phyloP scores from a whole-genome alignment of 805 yeast species.

The Lipomyces kockii region DNA sequence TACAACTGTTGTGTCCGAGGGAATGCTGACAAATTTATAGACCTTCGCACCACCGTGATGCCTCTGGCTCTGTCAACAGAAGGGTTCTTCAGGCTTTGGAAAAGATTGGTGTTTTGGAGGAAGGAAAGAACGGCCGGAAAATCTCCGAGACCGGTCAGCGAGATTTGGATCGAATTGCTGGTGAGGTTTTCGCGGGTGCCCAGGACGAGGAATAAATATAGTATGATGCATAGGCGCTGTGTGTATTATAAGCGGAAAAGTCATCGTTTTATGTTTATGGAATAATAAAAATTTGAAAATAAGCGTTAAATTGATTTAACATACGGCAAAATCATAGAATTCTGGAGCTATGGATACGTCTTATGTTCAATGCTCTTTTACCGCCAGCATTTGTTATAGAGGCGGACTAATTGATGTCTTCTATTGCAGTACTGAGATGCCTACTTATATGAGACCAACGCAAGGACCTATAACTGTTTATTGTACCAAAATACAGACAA shows the following conservation, averaged over 20 bases:
- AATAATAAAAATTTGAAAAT: conserved; percentile 29
- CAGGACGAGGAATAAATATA: conserved; percentile 32
- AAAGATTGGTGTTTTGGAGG: conserved; percentile 96
- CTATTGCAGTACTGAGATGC: no score
- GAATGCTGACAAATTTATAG: neutral
- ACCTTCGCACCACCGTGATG: conserved; percentile 98
- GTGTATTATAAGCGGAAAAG: conserved; percentile 14
- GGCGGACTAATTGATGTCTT: neutral
- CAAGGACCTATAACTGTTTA: no score
- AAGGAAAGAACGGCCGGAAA: conserved; percentile 98
- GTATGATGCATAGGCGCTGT: neutral
- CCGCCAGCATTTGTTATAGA: neutral
- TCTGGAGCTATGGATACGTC: neutral
- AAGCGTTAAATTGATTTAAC: neutral
- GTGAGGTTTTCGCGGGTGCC: conserved; percentile 36
- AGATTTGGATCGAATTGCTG: conserved; percentile 90
- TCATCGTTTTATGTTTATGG: conserved; percentile 18
- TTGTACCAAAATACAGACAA: neutral
- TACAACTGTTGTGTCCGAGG: neutral
- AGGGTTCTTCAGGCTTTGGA: conserved; percentile 96
- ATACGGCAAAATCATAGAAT: neutral
- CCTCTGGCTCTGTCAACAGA: conserved; percentile 99
- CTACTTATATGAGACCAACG: no score
- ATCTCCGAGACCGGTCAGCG: conserved; percentile 99
- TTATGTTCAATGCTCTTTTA: neutral